Conservation (phyloP, 2,329 filamentous ascomycete genomes). For the Septoria petroselini region DNA sequence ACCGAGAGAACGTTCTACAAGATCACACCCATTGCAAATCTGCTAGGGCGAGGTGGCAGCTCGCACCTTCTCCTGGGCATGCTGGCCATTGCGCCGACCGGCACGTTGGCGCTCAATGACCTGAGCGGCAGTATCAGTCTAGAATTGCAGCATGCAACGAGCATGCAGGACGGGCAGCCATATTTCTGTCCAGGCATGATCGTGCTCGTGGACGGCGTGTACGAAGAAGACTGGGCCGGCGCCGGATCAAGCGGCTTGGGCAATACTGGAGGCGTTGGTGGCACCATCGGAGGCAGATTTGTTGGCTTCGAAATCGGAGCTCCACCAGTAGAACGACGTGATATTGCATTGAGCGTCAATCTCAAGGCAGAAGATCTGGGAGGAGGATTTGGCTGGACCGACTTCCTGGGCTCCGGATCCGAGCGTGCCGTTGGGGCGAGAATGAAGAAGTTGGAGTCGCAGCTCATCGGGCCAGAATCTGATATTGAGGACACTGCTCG, state of each 20-base stretch:
- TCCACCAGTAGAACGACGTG: slow-evolving; percentile 82
- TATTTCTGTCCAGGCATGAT: slow-evolving; percentile 98
- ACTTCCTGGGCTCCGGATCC: slow-evolving; percentile 88
- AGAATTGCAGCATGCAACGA: slow-evolving; percentile 74
- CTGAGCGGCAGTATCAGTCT: slow-evolving; percentile 82
- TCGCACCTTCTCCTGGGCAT: slow-evolving; percentile 85
- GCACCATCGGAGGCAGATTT: slow-evolving; percentile 87
- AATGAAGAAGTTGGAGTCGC: slow-evolving; percentile 77
- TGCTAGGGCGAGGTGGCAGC: slow-evolving; percentile 74
- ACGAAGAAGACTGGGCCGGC: slow-evolving; percentile 83
- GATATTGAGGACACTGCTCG: slow-evolving; percentile 32
- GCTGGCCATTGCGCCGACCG: slow-evolving; percentile 75
- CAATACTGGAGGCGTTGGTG: slow-evolving; percentile 77
- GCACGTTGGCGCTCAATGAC: slow-evolving; percentile 78
- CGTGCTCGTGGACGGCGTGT: slow-evolving; percentile 89
- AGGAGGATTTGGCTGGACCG: slow-evolving; percentile 92
- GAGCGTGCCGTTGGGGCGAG: slow-evolving; percentile 76
- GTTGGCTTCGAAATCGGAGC: slow-evolving; percentile 87
- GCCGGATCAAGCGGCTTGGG: slow-evolving; percentile 58
- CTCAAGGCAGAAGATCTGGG: slow-evolving; percentile 56
- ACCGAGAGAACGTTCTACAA: slow-evolving; percentile 70
- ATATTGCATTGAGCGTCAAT: slow-evolving; percentile 68
- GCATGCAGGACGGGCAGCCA: slow-evolving; percentile 72
- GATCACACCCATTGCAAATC: slow-evolving; percentile 77
- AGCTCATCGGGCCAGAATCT: slow-evolving; percentile 52